Percentiles rank a stretch among this genome's conserved stretches.
Conservation (phyloP, 768 basidiomycete genomes). For the Dioszegia crocea region DNA sequence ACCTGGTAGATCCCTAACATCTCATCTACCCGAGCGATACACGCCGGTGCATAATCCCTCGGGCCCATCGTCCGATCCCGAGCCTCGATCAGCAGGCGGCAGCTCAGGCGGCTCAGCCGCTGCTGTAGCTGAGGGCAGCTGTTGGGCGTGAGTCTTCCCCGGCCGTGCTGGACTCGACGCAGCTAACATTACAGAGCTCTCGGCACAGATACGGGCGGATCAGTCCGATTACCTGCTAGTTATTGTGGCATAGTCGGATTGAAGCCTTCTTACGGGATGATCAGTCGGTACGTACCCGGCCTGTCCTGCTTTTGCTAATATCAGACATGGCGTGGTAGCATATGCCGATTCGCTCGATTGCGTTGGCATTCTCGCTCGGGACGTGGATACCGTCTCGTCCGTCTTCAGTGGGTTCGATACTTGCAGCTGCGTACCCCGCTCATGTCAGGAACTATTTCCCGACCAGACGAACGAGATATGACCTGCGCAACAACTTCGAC, state of each 20-base stretch:
- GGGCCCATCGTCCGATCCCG: constrained; percentile 42
- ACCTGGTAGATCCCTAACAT: constrained; percentile 63
- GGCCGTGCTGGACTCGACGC: not conserved
- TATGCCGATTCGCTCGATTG: constrained; percentile 95
- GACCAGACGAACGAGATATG: constrained; percentile 67
- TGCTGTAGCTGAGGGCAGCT: constrained; percentile 79
- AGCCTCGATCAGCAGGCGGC: constrained; percentile 72
- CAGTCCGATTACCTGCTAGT: constrained; percentile 83
- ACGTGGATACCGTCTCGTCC: constrained; percentile 55
- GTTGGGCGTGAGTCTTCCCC: constrained; percentile 65
- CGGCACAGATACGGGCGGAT: constrained; percentile 93
- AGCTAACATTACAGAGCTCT: constrained; percentile 60
- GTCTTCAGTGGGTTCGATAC: constrained; percentile 62
- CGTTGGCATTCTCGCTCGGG: constrained; percentile 71
- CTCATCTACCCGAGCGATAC: constrained; percentile 68
- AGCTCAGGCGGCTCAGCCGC: constrained; percentile 95
- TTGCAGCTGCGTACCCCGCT: not conserved
- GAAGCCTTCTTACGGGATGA: constrained; percentile 89
- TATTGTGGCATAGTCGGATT: constrained; percentile 89
- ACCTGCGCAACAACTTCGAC: constrained; percentile 59
- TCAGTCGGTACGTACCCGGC: constrained; percentile 63
- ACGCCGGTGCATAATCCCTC: constrained; percentile 78
- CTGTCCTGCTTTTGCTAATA: not conserved
- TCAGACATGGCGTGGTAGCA: constrained; percentile 81
- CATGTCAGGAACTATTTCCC: constrained; percentile 51